Base-by-base conservation (phyloP, 2,329 filamentous ascomycete species). In the Zopfia rhizophila region DNA sequence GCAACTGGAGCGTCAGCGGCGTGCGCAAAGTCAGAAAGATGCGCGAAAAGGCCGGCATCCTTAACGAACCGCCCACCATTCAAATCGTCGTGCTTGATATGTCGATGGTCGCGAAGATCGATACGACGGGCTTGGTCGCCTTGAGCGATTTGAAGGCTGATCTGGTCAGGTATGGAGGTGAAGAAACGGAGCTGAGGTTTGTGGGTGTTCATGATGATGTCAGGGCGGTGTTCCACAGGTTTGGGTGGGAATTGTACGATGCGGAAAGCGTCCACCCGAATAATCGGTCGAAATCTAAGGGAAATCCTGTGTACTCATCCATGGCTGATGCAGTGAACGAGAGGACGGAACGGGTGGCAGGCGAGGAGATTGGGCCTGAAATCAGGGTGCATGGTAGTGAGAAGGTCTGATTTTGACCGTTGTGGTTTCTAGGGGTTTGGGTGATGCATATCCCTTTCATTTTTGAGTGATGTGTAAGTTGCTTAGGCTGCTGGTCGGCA, bases 1-100 rank as follows among this genome's bases (percentile, higher is more conserved):
- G 80, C 3, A 81, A 74, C 46, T 85, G 82, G 82, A 82, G 79
- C 19, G 79, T 82, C 0, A 75, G 77, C 0, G 75, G 74, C 2
- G 75, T 78, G 55, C 76, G 77, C 22, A 75, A 77, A 8, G 72
- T 83, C 0, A 64, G 64, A 0, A 72, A 73, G 13, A 72, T 84
- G 0, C 75, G 82, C 3, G 71, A 66, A 18, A 66, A 67, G 46
- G 65, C 65, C 43, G 60, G 62, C 5, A 71, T 75, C 44, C 43
- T 58, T 1, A 44, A 55, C 5, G 68, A 71, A 27, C 64, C 55
- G 1, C 68, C 73, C 1, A 74, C 72, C 0, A 75, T 84, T 13
- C 68, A 70, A 1, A 63, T 79, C 2, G 72, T 84, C 0, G 70
- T 84, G 0, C 66, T 84, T 0, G 82, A 84, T 52, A 78, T 84